Evolutionary conservation across 2,329 filamentous ascomycete genomes (phyloP), one percentile per base, ranked within the genome.

Genomic region (Neopestalotiopsis clavispora): DNA sequence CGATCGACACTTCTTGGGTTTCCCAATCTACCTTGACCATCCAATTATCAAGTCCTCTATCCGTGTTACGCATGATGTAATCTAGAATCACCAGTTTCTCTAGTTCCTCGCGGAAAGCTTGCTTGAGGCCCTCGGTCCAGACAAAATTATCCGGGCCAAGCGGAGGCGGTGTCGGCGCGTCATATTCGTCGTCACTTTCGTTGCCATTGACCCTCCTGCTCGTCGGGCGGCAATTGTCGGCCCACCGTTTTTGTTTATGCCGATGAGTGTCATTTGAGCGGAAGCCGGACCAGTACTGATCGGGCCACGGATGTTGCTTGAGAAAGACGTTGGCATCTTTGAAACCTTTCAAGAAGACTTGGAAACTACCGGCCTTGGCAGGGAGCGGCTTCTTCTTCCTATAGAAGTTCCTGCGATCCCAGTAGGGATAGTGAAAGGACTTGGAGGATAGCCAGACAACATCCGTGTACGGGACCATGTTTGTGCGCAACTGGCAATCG

Each of bases 21-120:
- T 94, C 89, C 86, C 91, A 94, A 79, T 99, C 95, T 40, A 99
- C 93, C 80, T 94, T 96, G 78, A 99, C 94, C 96, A 99, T 99
- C 96, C 96, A 99, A 75, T 99, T 99, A 79, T 99, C 96, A 68
- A 98, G 85, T 1, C 96, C 96, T 81, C 96, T 89, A 79, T 99
- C 96, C 1, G 96, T 99, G 78, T 99, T 99, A 69, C 96, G 90
- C 96, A 99, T 99, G 72, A 99, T 97, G 79, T 99, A 99, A 81
- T 99, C 96, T 72, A 99, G 81, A 75, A 99, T 97, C 28, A 99
- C 97, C 7, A 99, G 85, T 80, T 98, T 98, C 82, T 99, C 96
- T 62, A 99, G 86, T 81, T 98, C 93, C 80, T 99, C 96, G 49
- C 96, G 87, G 78, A 99, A 97, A 0, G 94, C 92, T 79, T 97